These are phyloP conservation scores for Termitomyces sp. DNA, from an alignment of 768 basidiomycete species.

Conservation along the genomic window DNA sequence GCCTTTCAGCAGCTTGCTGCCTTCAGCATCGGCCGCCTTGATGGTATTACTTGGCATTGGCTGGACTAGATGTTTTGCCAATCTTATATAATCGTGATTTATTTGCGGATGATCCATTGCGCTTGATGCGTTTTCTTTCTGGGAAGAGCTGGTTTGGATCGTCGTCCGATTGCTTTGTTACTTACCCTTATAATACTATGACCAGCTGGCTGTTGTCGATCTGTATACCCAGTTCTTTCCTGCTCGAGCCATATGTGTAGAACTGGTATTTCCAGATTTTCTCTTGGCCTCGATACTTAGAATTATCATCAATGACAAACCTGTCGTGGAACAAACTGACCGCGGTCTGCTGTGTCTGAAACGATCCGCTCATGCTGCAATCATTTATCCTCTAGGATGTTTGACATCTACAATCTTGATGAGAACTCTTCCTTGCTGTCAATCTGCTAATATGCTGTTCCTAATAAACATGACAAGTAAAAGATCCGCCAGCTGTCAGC, in stretches of 20 bases:
- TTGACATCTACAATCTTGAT: not conserved
- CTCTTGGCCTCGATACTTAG: not conserved
- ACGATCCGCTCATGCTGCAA: not conserved
- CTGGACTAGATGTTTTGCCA: not conserved
- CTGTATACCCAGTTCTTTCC: too few species aligned
- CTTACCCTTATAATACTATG: not conserved
- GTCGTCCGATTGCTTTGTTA: too few species aligned
- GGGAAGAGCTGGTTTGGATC: constrained; percentile 11
- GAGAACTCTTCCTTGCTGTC: too few species aligned
- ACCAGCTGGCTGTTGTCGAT: too few species aligned
- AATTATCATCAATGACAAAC: not conserved
- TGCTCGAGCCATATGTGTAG: constrained; percentile 9
- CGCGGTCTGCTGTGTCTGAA: not conserved
- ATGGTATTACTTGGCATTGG: constrained; percentile 46
- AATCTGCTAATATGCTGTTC: too few species aligned
- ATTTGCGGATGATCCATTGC: constrained; percentile 15
- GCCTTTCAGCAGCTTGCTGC: constrained; percentile 49
- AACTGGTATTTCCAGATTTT: not conserved
- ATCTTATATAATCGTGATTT: not conserved
- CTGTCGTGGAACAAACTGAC: too few species aligned
- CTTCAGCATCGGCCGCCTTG: constrained; percentile 43
- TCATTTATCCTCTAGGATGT: not conserved
- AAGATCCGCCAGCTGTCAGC: not conserved
- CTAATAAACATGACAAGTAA: too few species aligned
- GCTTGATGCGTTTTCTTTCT: constrained; percentile 19